These are phyloP conservation scores for Saccharomyces pastorianus DNA, from an alignment of 1,139 yeast genomes.

Conservation along the genomic window DNA sequence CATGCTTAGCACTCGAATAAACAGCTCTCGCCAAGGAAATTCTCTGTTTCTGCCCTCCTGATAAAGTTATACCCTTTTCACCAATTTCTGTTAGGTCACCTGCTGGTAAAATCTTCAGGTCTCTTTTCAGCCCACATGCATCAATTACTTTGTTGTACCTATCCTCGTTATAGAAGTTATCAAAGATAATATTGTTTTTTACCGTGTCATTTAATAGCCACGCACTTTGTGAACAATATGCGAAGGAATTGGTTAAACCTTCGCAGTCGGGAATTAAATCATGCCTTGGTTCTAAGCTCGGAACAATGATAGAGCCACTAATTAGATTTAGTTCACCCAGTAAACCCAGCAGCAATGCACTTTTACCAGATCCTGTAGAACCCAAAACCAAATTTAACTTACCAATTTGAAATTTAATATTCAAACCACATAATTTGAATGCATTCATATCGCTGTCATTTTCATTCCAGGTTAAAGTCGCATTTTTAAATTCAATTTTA, in stretches of 20 bases:
- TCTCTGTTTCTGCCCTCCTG: slow-evolving; percentile 92
- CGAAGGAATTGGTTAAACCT: slow-evolving; percentile 77
- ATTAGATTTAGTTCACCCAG: slow-evolving; percentile 78
- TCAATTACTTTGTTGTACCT: slow-evolving; percentile 67
- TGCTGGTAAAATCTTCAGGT: slow-evolving; percentile 52
- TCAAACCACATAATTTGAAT: slow-evolving; percentile 47
- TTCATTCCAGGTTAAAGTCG: slow-evolving; percentile 25
- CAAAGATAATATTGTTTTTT: slow-evolving; percentile 66
- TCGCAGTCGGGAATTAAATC: slow-evolving; percentile 60
- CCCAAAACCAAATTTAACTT: slow-evolving; percentile 74
- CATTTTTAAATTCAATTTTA: slow-evolving; percentile 4
- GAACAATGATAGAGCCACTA: slow-evolving; percentile 63
- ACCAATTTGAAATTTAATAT: slow-evolving; percentile 56
- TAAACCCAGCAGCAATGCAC: slow-evolving; percentile 72
- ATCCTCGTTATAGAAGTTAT: slow-evolving; percentile 54
- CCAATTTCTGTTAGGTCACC: slow-evolving; percentile 81
- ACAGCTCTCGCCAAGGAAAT: slow-evolving; percentile 85
- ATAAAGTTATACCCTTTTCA: slow-evolving; percentile 83
- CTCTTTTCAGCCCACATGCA: slow-evolving; percentile 74
- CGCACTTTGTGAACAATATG: slow-evolving; percentile 84
- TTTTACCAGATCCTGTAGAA: slow-evolving; percentile 87
- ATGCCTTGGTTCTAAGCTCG: slow-evolving; percentile 63
- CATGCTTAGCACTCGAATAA: slow-evolving; percentile 68
- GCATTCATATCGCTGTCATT: slow-evolving; percentile 44
- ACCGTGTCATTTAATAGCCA: slow-evolving; percentile 84